phyloP scores from a whole-genome alignment of 345 rosid genomes.

The Syzygium aromaticum region DNA sequence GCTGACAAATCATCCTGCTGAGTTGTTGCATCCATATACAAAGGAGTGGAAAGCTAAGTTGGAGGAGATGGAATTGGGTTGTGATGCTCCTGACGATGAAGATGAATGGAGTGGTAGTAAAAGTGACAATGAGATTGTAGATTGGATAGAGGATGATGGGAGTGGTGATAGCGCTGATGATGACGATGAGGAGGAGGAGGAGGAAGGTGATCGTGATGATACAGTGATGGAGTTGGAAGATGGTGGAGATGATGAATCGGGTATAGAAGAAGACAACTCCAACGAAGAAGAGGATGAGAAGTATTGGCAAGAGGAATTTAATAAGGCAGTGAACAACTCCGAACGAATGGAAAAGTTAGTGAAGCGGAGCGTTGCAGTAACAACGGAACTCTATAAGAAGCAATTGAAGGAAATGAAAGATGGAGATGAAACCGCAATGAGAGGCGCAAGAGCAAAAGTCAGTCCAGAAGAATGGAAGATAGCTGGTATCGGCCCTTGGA shows the following conservation, averaged over 20 bases:
- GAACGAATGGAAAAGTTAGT: constrained; percentile 78
- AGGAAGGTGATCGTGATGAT: constrained; percentile 25
- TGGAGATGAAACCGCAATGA: constrained; percentile 58
- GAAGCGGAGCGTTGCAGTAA: constrained; percentile 41
- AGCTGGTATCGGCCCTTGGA: constrained; percentile 66
- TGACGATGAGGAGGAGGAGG: constrained; percentile 15
- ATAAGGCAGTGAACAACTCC: constrained; percentile 47
- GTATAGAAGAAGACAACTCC: background rate
- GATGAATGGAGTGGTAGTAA: constrained; percentile 34
- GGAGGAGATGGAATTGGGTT: constrained; percentile 95
- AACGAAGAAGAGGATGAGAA: constrained; percentile 13
- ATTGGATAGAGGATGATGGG: constrained; percentile 26
- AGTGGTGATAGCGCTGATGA: constrained; percentile 16
- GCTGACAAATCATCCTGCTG: constrained; percentile 61
- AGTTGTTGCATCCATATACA: constrained; percentile 79
- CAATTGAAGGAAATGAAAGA: constrained; percentile 39
- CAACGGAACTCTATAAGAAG: constrained; percentile 36
- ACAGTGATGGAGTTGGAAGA: constrained; percentile 27
- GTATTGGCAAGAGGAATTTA: constrained; percentile 66
- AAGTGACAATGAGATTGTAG: constrained; percentile 12
- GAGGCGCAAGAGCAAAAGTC: constrained; percentile 70
- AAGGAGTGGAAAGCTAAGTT: constrained; percentile 92
- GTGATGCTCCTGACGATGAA: constrained; percentile 93
- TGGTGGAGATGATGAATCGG: background rate
- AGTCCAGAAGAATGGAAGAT: constrained; percentile 73